Base-by-base conservation (phyloP, 2,329 filamentous ascomycete genomes). In the Celoporthe dispersa region DNA sequence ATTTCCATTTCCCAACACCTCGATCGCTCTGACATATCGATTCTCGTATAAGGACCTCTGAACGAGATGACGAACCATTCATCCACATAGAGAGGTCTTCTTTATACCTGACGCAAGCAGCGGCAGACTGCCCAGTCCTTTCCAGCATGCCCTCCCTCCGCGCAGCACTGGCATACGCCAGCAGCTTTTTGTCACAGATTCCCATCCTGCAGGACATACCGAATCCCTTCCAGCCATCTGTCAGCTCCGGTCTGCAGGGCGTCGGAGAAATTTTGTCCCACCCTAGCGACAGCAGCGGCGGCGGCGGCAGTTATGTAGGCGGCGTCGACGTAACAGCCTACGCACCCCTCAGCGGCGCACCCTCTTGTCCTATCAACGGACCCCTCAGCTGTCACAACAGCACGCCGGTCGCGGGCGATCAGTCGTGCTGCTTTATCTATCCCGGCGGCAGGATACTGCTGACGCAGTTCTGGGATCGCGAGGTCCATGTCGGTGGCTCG, bases 401-500 rank as follows among this genome's bases (percentile, higher is more conserved):
- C 68, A 79, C 79, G 5, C 77, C 77, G 3, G 35, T 75, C 11
- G 74, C 76, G 51, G 77, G 76, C 68, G 77, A 75, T 48, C 79
- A 37, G 44, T 79, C 80, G 16, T 83, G 82, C 75, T 84, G 82
- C 73, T 82, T 83, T 68, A 76, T 84, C 35, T 73, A 80, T 68
- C 82, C 82, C 0, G 80, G 81, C 25, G 82, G 82, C 7, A 76
- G 81, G 31, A 73, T 84, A 68, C 74, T 83, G 62, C 75, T 84
- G 48, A 81, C 82, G 2, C 82, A 83, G 76, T 83, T 83, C 75
- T 84, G 82, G 82, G 82, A 84, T 67, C 74, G 79, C 39, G 73
- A 81, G 71, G 75, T 79, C 28, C 80, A 83, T 70, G 80, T 78
- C 4, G 77, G 77, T 3, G 82, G 81, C n/a, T 74, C 78, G 5